Evolutionary conservation across 257 asterid genomes (phyloP), one percentile per base, ranked within the genome.

Genomic region (Paulownia fortunei): DNA sequence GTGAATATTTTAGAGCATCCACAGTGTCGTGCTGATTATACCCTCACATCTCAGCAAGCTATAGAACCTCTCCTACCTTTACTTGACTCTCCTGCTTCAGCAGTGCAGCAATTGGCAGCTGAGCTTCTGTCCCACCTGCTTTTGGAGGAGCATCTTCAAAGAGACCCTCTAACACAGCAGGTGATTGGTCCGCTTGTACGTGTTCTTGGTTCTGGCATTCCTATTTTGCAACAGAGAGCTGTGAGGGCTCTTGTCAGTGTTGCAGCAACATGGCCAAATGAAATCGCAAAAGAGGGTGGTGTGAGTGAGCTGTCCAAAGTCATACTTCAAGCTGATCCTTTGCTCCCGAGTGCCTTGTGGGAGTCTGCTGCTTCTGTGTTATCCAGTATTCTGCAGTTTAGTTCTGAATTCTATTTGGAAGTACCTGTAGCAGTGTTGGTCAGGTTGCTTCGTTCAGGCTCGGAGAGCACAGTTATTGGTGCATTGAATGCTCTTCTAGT

Each of bases 201-300:
- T 23, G 89, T 93, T 46, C 98, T 96, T 76, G 96, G 98, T 84
- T 87, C 98, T 5, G 97, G 92, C 55, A 83, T 88, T 83, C 91
- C 95, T 15, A 81, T 93, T 80, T 81, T 93, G 94, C 99, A 96
- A 82, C 99, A 93, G 90, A 86, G 96, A 81, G 96, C 99, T 19
- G 96, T 92, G 73, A 91, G 86, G 87, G 97, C 99, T 76, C 96
- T 96, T 39, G 98, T 96, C 39, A 85, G 93, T 71, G 82, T 93
- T 60, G 91, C 96, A 13, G 76, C 84, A 52, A 85, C 89, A 59
- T 96, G 98, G 98, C 97, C 99, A 34, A 96, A 93, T 76, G 98
- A 96, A 81, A 96, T 96, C 68, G 99, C 99, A 19, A 96, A 87
- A 84, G 99, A 93, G 86, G 99, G 99, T 24, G 99, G 98, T n/a